Evolutionary conservation across 1,139 yeast species (phyloP).

Genomic region (Williopsis jadinii): DNA sequence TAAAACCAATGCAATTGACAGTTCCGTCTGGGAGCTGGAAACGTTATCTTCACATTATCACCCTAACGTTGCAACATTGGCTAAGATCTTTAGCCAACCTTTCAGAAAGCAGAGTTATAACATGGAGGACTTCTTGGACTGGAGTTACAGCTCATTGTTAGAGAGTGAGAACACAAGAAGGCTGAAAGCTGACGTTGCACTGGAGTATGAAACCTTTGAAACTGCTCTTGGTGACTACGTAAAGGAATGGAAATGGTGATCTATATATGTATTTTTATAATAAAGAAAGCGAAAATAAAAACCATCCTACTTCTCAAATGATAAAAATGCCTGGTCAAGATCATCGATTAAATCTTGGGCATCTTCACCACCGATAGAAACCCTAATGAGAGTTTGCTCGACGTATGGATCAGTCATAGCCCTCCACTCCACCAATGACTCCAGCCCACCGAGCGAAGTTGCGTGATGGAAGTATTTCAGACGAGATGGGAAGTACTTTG

Average conservation of each 20-base stretch:
- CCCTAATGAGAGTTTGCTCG: slow-evolving; percentile 51
- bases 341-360: slow-evolving; percentile 71
- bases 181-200: slow-evolving; percentile 64
- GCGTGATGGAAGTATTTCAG: slow-evolving; percentile 79
- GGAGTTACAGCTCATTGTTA: slow-evolving; percentile 72
- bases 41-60: slow-evolving; percentile 84
- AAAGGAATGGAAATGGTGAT: slow-evolving; percentile 20
- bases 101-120: slow-evolving; percentile 82
- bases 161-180: slow-evolving; percentile 69
- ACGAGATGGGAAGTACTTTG: slow-evolving; percentile 58
- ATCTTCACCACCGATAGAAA: slow-evolving; percentile 81
- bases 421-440: slow-evolving; percentile 88
- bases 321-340: slow-evolving; percentile 56
- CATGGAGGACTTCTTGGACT: slow-evolving; percentile 90
- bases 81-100: slow-evolving; percentile 83
- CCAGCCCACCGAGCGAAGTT: slow-evolving; percentile 91
- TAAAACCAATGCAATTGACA: slow-evolving; percentile 68
- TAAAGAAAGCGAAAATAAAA: neutral
- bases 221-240: slow-evolving; percentile 20
- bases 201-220: slow-evolving; percentile 56
- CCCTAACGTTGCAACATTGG: slow-evolving; percentile 90
- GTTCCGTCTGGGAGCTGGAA: slow-evolving; percentile 90
- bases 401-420: slow-evolving; percentile 61
- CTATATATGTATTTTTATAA: neutral
- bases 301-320: slow-evolving; percentile 5